Evolutionary conservation across 495 filamentous ascomycete species (phyloP), one percentile per base, ranked within the genome.

Genomic region (Penicillium paxilli): DNA sequence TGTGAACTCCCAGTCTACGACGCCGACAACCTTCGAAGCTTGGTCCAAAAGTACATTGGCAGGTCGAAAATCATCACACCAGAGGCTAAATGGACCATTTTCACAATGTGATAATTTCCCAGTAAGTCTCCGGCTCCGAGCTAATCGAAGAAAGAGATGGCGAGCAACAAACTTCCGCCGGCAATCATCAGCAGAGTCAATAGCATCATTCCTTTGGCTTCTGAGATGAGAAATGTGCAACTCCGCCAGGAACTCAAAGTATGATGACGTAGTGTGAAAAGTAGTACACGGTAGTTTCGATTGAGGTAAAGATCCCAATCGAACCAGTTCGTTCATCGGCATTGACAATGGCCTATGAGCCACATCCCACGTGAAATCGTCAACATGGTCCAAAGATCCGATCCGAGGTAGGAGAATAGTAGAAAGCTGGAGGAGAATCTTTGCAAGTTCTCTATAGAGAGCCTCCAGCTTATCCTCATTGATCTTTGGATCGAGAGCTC

Each of bases 111-210:
- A 28, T 37, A 25, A 35, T 5, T 22, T 40, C 32, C 3, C n/a
- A 25, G 11, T 8, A 0, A 62, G 47, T 14, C 54, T 55, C 35
- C 59, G 52, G 17, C 67, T 58, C 8, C 52, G 57, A 20, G 62
- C 67, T 16, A 72, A 28, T 49, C 59, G 30, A 61, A 59, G 48
- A 72, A 69, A 5, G 74, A 45, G 17, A 67, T 63, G 48, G 72
- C 72, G n/a, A 10, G 71, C 69, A 8, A 72, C 63, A 37, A 72
- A 76, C 45, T 69, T 75, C 37, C 67, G 69, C 25, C 69, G 59
- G 44, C 62, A 69, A 49, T 75, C 74, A 21, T 76, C 67, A 20
- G 64, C 66, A 3, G 64, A 59, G 26, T 55, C 46, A 11, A 71
- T 59, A n/a, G 65, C 50, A 44, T 76, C 68, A 51, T 75, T 75